Base-by-base conservation (phyloP, 2,329 filamentous ascomycete species). In the Amylocarpus encephaloides region DNA sequence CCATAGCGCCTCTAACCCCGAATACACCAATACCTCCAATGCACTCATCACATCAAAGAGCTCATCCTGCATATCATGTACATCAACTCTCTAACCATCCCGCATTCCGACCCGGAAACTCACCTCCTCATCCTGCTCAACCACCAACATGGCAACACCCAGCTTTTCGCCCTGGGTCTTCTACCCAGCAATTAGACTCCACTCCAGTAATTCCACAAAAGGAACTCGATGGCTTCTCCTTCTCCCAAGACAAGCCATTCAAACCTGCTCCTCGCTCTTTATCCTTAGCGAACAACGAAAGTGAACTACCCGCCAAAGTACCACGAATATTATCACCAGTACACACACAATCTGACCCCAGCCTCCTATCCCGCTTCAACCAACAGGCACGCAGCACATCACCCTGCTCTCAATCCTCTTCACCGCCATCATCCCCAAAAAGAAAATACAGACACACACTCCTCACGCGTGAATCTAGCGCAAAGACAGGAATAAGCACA, bases 21-120 rank as follows among this genome's bases (percentile, higher is more conserved):
- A 41, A 38, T n/a, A 53, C 51, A 42, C 54, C 56, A n/a, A 44
- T 55, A 39, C 47, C 34, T 12, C 49, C 49, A 22, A 43, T 48
- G 12, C 49, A 52, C 38, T 48, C 50, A 22, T 43, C 41, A 36
- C 50, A 52, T 32, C 50, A 52, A 46, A 42, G 22, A 26, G 43
- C 49, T 12, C 56, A 59, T 34, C 56, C 57, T 5, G 54, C 53
- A 26, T 58, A 56, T 46, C 53, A 58, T 34, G 43, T 58, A 19
- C 51, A 53, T 26, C 47, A 55, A 47, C 26, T 59, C 13, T 51
- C 50, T 6, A 43, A 52, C 6, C 57, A 59, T 36, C 55, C 57
- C 18, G 52, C 53, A 7, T 59, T 58, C 39, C 46, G 51, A 30
- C 43, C 49, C 13, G 41, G 45, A 35, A 43, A 42, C 12, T 46